phyloP scores from a whole-genome alignment of 805 yeast species.

The Metschnikowia continentalis region DNA sequence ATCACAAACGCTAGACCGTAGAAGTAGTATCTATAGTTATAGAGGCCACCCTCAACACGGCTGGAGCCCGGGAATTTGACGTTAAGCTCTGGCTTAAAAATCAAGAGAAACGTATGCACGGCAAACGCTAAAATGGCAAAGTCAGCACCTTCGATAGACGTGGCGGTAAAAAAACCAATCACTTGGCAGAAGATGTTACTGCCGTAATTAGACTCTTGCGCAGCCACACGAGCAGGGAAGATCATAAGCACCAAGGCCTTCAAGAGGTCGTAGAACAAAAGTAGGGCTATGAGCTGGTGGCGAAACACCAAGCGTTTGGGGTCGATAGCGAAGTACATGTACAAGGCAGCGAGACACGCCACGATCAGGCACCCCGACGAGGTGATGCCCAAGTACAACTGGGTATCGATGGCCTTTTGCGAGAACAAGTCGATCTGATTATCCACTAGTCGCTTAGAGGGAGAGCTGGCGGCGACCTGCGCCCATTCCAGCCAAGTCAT shows the following conservation, averaged over 20 bases:
- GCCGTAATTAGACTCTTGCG: slow-evolving; percentile 41
- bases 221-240: slow-evolving; percentile 59
- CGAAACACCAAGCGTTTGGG: slow-evolving; percentile 60
- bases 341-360: slow-evolving; percentile 57
- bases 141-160: slow-evolving; percentile 82
- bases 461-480: slow-evolving; percentile 2
- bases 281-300: slow-evolving; percentile 63
- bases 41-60: slow-evolving; percentile 69
- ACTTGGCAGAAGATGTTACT: slow-evolving; percentile 53
- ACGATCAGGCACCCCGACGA: slow-evolving; percentile 38
- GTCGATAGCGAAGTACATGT: slow-evolving; percentile 58
- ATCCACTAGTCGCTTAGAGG: slow-evolving; percentile 8
- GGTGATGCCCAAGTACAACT: slow-evolving; percentile 34
- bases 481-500: slow-evolving; percentile 4
- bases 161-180: slow-evolving; percentile 78
- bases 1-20: slow-evolving; percentile 55
- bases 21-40: slow-evolving; percentile 50
- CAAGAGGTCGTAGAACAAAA: slow-evolving; percentile 68
- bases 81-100: slow-evolving; percentile 54
- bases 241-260: slow-evolving; percentile 67
- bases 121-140: slow-evolving; percentile 79
- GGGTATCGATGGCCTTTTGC: slow-evolving; percentile 23
- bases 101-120: slow-evolving; percentile 70
- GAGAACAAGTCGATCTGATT: slow-evolving; percentile 31
- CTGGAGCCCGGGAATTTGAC: slow-evolving; percentile 39